Evolutionary conservation across 148 eudicot genomes (phyloP), one percentile per base, ranked within the genome.

Genomic region (Arctostaphylos glauca): DNA sequence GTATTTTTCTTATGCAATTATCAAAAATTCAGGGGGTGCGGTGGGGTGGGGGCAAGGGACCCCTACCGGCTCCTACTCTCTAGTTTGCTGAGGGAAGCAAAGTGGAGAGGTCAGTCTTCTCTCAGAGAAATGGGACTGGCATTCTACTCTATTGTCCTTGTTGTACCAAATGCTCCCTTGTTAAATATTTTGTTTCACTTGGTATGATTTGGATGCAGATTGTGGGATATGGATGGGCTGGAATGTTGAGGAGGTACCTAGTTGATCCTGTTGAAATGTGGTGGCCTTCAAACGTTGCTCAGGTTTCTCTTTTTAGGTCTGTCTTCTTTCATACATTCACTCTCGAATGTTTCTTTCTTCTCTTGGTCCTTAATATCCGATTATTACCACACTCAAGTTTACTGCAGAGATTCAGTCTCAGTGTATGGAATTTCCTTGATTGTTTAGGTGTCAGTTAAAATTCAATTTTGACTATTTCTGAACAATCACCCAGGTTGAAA

Each of bases 211-310:
- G 54, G 74, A 21, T 72, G 59, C 92, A 96, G 99, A 82, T 94
- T 47, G 5, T 96, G 62, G 99, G 99, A 52, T 96, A 94, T 89
- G 99, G 99, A 88, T 96, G 99, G 99, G 99, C 99, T 74, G 99
- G 99, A 74, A 88, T 96, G 86, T 79, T 94, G 84, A 91, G 99
- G 79, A 94, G 91, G 88, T 96, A 93, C 83, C 91, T 96, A 78
- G 99, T 96, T 75, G 97, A 96, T 85, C 98, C 99, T 21, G 97
- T 93, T 58, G 93, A 96, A 85, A 96, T 96, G 99, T 96, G 99
- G 99, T 96, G 99, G 99, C 99, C 99, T 84, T 84, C 99, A 70
- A 96, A 94, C 76, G 89, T 96, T 48, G 99, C 98, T 59, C 99
- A 96, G 87, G 99, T 96, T 81, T 96, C 99, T 83, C 91, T 96